Evolutionary conservation across 1,284 basidiomycete genomes (phyloP), one percentile per base, ranked within the genome.

Genomic region (Ustilago sp.): DNA sequence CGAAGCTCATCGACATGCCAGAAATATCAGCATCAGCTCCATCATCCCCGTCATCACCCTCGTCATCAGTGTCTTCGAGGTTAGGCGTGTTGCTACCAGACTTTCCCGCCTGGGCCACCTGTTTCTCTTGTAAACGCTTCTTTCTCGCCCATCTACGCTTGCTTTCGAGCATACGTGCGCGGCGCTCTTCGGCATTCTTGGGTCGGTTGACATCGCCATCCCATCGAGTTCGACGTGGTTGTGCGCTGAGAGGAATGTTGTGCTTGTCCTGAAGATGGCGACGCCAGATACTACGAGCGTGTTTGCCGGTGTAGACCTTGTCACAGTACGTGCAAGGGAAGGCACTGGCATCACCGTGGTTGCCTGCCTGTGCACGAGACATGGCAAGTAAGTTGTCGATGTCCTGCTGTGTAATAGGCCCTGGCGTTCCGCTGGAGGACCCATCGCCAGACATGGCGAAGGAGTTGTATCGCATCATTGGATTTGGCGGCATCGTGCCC

Each of bases 221-320:
- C 89, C 89, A 90, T 39, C 89, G 85, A 11, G 88, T 89, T 48
- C 89, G 82, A 35, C 89, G 86, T 39, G 87, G 87, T 80, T 90
- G 89, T 6, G 86, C 80, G 35, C 84, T 85, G 52, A 90, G 76
- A 1, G 88, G 88, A 36, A 90, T 88, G 34, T 87, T 87, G 80
- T 90, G 89, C 80, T 89, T 89, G 80, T 89, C 89, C 80, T 89
- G 88, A 57, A 89, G 79, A 79, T 90, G 89, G 50, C 89, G 77
- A 41, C 89, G 85, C 84, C 89, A 89, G 63, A 90, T 89, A 79
- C 88, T 88, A 57, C 89, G 82, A 0, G 88, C 89, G 64, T 90
- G 89, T 75, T 88, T 88, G 15, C 89, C 89, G 50, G 86, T 87
- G 74, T 90, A 90, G 15, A 82, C 77, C 74, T 88, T 88, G 68